These are phyloP conservation scores for Penicillium sp. DNA, from an alignment of 2,329 filamentous ascomycete genomes.

Conservation along the genomic window DNA sequence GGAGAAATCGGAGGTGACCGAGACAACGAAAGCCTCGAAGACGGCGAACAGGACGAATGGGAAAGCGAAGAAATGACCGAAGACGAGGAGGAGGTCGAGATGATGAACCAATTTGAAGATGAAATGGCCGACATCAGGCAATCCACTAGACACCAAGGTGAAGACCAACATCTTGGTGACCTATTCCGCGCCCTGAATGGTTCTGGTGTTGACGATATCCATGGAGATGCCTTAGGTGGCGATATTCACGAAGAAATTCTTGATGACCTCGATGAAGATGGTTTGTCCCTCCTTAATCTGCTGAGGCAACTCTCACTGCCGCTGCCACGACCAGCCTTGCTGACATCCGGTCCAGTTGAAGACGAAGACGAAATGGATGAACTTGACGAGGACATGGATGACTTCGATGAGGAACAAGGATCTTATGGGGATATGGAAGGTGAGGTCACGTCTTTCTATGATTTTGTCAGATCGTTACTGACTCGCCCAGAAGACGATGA, in stretches of 20 bases:
- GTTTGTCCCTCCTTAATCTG: constrained; percentile 32
- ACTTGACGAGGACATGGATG: constrained; percentile 46
- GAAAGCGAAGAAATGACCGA: constrained; percentile 50
- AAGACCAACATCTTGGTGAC: constrained; percentile 46
- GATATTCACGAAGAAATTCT: constrained; percentile 47
- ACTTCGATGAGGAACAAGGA: constrained; percentile 46
- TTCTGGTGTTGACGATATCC: constrained; percentile 43
- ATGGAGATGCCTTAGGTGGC: constrained; percentile 48
- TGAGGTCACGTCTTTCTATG: constrained; percentile 1
- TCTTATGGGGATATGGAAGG: constrained; percentile 42
- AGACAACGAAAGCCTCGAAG: constrained; percentile 50
- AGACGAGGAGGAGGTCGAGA: constrained; percentile 46
- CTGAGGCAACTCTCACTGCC: background rate
- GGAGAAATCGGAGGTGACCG: constrained; percentile 57
- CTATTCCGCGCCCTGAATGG: constrained; percentile 46
- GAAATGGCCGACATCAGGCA: constrained; percentile 43
- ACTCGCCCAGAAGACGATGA: constrained; percentile 36
- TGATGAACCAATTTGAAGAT: constrained; percentile 45
- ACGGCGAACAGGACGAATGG: constrained; percentile 50
- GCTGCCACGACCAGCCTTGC: background rate
- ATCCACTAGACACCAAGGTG: constrained; percentile 38
- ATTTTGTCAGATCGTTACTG: constrained; percentile 28
- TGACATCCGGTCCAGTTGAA: constrained; percentile 55
- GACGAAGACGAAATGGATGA: constrained; percentile 50
- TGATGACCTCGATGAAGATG: constrained; percentile 60